phyloP scores from a whole-genome alignment of 441 rosid genomes.

The Jatropha multifida region DNA sequence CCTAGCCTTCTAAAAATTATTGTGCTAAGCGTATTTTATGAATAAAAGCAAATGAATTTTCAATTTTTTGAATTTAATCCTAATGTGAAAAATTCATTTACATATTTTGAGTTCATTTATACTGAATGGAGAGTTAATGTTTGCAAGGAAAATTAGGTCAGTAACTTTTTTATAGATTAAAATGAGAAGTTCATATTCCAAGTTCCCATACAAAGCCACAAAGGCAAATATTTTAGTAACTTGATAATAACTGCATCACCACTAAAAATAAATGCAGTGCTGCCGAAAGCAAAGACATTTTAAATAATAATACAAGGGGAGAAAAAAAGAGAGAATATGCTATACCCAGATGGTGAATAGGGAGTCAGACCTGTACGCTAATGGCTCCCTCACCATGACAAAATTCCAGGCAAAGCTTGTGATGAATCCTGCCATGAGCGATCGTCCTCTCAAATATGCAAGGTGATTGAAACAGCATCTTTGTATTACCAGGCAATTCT shows the following conservation, averaged over 20 bases:
- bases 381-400: not conserved
- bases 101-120: too few species aligned
- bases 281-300: not conserved
- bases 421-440: not conserved
- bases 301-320: not conserved
- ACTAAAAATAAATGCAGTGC: not conserved
- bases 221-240: not conserved
- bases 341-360: not conserved
- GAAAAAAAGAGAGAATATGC: not conserved
- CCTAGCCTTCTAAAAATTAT: too few species aligned
- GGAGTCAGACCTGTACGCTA: not conserved
- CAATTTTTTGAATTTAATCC: too few species aligned
- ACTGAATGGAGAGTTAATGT: too few species aligned
- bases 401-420: not conserved
- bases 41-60: too few species aligned
- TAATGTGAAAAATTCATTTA: too few species aligned
- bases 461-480: not conserved
- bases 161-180: too few species aligned
- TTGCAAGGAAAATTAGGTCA: too few species aligned
- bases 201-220: not conserved
- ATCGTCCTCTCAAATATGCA: not conserved
- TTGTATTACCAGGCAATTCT: not conserved
- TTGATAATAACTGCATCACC: not conserved
- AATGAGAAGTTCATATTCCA: too few species aligned
- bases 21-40: too few species aligned